Evolutionary conservation across 2,329 filamentous ascomycete genomes (phyloP).

Genomic region (Trichophyton equinum): DNA sequence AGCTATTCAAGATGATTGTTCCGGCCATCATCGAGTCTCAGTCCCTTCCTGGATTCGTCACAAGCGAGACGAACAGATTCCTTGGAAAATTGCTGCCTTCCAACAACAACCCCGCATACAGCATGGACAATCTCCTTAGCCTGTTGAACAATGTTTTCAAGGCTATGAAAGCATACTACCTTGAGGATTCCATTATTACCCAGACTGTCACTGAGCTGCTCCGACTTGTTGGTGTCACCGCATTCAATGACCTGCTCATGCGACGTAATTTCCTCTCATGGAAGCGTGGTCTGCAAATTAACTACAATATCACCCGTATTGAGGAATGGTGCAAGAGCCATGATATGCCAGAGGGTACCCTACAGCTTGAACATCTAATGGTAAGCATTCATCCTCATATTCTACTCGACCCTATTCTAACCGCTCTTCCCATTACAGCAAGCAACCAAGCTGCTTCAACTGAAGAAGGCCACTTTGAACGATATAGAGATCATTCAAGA

Average conservation of each 20-base stretch:
- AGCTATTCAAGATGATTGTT: constrained; percentile 98
- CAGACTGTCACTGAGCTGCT: constrained; percentile 92
- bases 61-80: constrained; percentile 96
- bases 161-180: constrained; percentile 96
- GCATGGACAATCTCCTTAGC: constrained; percentile 96
- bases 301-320: constrained; percentile 98
- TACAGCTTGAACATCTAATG: constrained; percentile 97
- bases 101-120: constrained; percentile 87
- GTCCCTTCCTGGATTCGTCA: constrained; percentile 94
- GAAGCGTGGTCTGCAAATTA: constrained; percentile 98
- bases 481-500: constrained; percentile 99
- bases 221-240: constrained; percentile 85
- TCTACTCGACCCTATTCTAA: constrained; percentile 9
- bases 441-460: constrained; percentile 92
- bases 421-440: constrained; percentile 43
- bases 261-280: constrained; percentile 95
- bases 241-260: constrained; percentile 97
- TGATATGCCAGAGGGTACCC: constrained; percentile 95
- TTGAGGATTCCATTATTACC: constrained; percentile 90
- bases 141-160: constrained; percentile 95
- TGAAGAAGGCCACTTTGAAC: constrained; percentile 98
- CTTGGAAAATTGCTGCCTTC: constrained; percentile 89
- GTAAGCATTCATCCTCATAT: constrained; percentile 35
- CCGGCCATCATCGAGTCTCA: constrained; percentile 98
- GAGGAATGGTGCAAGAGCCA: constrained; percentile 99